Evolutionary conservation across 1,139 yeast species (phyloP).

Genomic region (Sugiyamaella neomexicana): DNA sequence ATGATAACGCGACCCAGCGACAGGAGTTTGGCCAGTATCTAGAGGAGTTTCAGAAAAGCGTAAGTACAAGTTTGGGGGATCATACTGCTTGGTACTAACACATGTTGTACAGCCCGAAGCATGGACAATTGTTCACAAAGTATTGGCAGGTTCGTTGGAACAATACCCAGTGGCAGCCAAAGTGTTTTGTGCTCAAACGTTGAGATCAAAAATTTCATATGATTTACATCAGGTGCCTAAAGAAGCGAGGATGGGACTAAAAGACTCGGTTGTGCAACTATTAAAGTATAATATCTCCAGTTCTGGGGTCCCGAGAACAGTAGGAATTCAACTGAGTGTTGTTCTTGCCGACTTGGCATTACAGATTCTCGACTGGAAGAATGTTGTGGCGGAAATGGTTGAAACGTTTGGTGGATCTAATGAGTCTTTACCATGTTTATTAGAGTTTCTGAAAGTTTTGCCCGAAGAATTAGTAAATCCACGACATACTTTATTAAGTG

Average conservation of each 20-base stretch:
- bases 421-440: slow-evolving; percentile 46
- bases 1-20: slow-evolving; percentile 53
- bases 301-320: slow-evolving; percentile 49
- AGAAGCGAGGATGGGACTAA: slow-evolving; percentile 53
- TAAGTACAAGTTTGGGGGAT: too few species aligned
- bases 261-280: slow-evolving; percentile 60
- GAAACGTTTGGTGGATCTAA: slow-evolving; percentile 46
- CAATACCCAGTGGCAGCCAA: slow-evolving; percentile 47
- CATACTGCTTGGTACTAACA: too few species aligned
- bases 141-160: slow-evolving; percentile 31
- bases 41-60: slow-evolving; percentile 76
- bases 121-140: slow-evolving; percentile 42
- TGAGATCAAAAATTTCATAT: slow-evolving; percentile 71
- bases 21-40: slow-evolving; percentile 64
- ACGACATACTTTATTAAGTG: slow-evolving; percentile 74
- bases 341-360: slow-evolving; percentile 80
- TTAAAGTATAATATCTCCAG: slow-evolving; percentile 46
- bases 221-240: slow-evolving; percentile 76
- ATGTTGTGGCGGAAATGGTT: slow-evolving; percentile 70
- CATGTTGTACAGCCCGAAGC: slow-evolving; percentile 39
- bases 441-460: slow-evolving; percentile 79
- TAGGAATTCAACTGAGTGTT: slow-evolving; percentile 77
- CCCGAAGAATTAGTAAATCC: slow-evolving; percentile 90
- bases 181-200: slow-evolving; percentile 87
- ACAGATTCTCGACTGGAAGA: slow-evolving; percentile 71